These are phyloP conservation scores for Alternaria brassicae DNA, from an alignment of 2,329 filamentous ascomycete genomes.

Conservation along the genomic window DNA sequence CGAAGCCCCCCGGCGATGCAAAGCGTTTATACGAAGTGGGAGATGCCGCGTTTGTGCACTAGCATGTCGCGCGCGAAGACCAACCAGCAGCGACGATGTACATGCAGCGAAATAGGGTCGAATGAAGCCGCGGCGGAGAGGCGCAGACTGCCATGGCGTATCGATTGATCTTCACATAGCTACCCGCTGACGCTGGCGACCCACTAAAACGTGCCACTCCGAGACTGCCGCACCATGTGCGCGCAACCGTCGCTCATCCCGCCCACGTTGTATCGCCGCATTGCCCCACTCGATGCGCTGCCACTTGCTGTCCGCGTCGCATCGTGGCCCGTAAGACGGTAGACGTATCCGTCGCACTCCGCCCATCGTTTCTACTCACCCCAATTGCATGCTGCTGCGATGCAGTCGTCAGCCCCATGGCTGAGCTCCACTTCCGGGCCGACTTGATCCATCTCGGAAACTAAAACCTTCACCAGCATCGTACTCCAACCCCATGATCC, in stretches of 20 bases:
- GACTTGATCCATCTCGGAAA: neutral
- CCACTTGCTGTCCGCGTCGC: neutral
- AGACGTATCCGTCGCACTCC: constrained; percentile 1
- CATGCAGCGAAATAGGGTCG: neutral
- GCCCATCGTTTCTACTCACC: neutral
- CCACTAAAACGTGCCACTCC: constrained; percentile 9
- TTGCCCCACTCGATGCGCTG: neutral
- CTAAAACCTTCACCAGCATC: neutral
- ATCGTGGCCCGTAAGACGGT: neutral
- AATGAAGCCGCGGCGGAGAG: constrained; percentile 1
- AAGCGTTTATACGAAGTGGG: neutral
- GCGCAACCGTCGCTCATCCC: neutral
- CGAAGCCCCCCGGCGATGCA: neutral
- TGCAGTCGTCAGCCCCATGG: constrained; percentile 3
- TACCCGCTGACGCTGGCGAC: constrained; percentile 13
- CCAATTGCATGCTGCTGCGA: neutral
- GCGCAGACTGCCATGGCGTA: constrained; percentile 7
- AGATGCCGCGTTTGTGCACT: neutral
- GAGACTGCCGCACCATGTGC: constrained; percentile 4
- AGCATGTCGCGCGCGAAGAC: constrained; percentile 6
- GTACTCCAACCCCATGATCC: neutral
- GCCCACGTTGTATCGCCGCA: neutral
- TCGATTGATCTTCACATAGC: constrained; percentile 6
- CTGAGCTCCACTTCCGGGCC: neutral
- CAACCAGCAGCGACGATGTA: neutral